A percentile compares a stretch with the other conserved stretches of the same genome.
Conservation (phyloP, 2,329 filamentous ascomycete genomes). For the Fusarium lateritium region DNA sequence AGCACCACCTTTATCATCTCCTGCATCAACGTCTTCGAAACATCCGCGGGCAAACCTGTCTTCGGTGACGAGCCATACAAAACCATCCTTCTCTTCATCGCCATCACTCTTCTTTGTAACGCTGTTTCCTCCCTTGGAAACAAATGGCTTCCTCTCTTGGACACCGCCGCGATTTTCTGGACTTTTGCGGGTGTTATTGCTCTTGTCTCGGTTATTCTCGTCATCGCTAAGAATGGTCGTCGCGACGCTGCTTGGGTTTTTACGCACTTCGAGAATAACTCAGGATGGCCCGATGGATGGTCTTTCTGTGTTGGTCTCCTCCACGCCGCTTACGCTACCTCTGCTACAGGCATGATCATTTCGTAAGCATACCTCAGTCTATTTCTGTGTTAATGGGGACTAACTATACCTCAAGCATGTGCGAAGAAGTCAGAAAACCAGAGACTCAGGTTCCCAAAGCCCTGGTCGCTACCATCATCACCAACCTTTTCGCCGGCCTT, state of each 20-base stretch:
- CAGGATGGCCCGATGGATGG: conserved; percentile 80
- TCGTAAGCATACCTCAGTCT: conserved; percentile 65
- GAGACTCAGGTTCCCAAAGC: conserved; percentile 79
- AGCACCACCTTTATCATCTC: conserved; percentile 77
- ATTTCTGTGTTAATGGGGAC: neutral
- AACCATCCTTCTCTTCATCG: conserved; percentile 75
- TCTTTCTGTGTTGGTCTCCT: conserved; percentile 80
- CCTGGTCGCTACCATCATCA: conserved; percentile 76
- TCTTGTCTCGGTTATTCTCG: conserved; percentile 73
- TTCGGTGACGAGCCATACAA: conserved; percentile 73
- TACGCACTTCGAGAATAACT: conserved; percentile 75
- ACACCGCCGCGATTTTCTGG: conserved; percentile 84
- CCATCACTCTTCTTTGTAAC: conserved; percentile 75
- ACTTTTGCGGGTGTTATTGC: conserved; percentile 79
- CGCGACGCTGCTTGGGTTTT: conserved; percentile 76
- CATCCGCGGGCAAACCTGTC: conserved; percentile 59
- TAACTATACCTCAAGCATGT: conserved; percentile 68
- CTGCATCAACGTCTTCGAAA: conserved; percentile 72
- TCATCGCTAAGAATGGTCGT: conserved; percentile 77
- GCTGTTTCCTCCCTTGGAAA: conserved; percentile 77
- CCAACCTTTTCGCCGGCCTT: conserved; percentile 77
- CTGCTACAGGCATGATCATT: conserved; percentile 84
- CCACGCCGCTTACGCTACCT: conserved; percentile 81
- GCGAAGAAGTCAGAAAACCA: conserved; percentile 79
- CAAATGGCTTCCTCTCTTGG: conserved; percentile 74